Base-by-base conservation (phyloP, 176 grass and related monocot genomes). In the Oryza longistaminata region DNA sequence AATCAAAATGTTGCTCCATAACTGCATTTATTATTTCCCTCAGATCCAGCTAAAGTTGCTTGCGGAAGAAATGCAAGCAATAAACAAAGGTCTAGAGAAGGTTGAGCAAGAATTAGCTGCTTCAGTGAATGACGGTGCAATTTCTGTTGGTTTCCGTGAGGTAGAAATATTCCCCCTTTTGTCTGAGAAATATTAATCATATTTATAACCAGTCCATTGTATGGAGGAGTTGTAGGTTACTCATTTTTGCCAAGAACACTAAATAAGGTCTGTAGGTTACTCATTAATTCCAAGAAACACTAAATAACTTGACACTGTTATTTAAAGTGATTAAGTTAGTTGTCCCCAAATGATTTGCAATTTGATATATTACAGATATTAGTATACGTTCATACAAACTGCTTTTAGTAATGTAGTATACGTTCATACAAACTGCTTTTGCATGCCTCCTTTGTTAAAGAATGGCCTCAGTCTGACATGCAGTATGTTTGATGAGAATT, bases 31-130 rank as follows among this genome's bases (percentile, higher is more conserved):
- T 91, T 81, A 78, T 88, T 71, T 27, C 50, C 26, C 61, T 37
- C 91, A 98, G 96, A 93, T 98, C 83, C 96, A 98, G 43, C 87
- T 98, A 73, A 98, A 98, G 77, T 83, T 98, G 72, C 79, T 98
- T 74, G 91, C 93, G 7, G 93, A 98, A 88, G 93, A 98, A 79
- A 98, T 95, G 96, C 96, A 98, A 92, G 96, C 96, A 64, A 91
- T 98, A 84, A 98, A 88, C 81, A 98, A 98, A 87, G 96, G 93
- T 83, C 96, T 98, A 88, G 89, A 95, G 87, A 98, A 98, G 86
- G 93, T 98, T 21, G 96, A 98, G 73, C 96, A 95, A 75, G 96
- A 98, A 78, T 74, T 98, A 25, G 86, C 93, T 86, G 85, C 93
- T 58, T 93, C 93, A 67, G 96, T 89, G 64, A 96, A 88, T 43